These are phyloP conservation scores for Neopestalotiopsis rosae DNA, from an alignment of 2,329 filamentous ascomycete species.

Conservation along the genomic window DNA sequence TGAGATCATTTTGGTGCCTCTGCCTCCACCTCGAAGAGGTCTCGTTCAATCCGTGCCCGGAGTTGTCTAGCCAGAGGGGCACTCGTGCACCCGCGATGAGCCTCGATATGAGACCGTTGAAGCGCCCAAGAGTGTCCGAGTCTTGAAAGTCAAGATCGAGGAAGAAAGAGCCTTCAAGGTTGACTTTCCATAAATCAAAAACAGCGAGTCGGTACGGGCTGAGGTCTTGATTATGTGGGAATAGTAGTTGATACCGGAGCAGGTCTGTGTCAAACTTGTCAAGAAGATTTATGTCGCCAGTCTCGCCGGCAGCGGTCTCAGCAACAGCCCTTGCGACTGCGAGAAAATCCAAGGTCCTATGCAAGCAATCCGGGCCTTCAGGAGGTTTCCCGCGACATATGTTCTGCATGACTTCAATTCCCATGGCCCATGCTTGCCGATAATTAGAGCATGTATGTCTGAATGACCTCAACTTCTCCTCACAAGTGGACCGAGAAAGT, in stretches of 20 bases:
- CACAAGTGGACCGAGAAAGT: constrained; percentile 1
- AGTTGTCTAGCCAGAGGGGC: constrained; percentile 8
- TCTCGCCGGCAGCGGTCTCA: constrained; percentile 14
- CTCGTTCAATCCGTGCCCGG: neutral
- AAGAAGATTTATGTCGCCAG: constrained; percentile 11
- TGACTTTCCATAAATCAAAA: constrained; percentile 14
- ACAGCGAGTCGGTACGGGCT: constrained; percentile 13
- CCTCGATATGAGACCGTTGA: constrained; percentile 16
- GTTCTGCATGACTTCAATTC: constrained; percentile 18
- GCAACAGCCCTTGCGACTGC: constrained; percentile 19
- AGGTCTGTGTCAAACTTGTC: constrained; percentile 22
- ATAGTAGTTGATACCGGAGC: constrained; percentile 19
- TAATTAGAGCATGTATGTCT: constrained; percentile 8
- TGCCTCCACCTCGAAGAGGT: constrained; percentile 11
- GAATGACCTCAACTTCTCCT: constrained; percentile 8
- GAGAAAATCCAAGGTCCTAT: constrained; percentile 18
- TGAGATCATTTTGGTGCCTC: neutral
- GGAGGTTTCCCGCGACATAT: constrained; percentile 9
- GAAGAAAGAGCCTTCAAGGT: constrained; percentile 13
- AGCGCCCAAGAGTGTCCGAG: constrained; percentile 16
- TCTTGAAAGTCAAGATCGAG: constrained; percentile 17
- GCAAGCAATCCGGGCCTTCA: constrained; percentile 14
- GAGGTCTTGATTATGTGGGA: constrained; percentile 16
- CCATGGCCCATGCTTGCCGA: constrained; percentile 16
- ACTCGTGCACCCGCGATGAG: constrained; percentile 15